Conservation (phyloP, 1,139 yeast species). For the Sugiyamaella novakii region DNA sequence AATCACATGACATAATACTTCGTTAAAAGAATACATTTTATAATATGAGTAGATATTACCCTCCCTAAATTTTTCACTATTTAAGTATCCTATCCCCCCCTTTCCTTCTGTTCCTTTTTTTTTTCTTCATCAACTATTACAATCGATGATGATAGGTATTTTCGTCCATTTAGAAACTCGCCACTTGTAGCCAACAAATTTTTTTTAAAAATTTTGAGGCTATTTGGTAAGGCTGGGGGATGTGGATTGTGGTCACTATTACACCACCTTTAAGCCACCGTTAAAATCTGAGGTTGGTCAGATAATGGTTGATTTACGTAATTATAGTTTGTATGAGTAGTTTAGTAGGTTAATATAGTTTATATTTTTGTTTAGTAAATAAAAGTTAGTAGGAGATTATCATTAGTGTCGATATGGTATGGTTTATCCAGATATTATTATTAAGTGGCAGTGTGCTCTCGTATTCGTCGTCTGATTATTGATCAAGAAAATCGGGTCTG, state of each 20-base stretch:
- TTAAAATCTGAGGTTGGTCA: constrained; percentile 27
- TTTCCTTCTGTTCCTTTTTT: constrained; percentile 24
- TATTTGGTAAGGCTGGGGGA: constrained; percentile 39
- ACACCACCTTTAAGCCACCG: constrained; percentile 43
- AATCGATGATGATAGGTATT: constrained; percentile 63
- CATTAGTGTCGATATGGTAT: too few species aligned
- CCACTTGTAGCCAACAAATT: constrained; percentile 45
- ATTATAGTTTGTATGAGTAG: too few species aligned
- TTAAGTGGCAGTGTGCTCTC: too few species aligned
- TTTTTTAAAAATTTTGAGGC: constrained; percentile 37
- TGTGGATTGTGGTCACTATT: constrained; percentile 46
- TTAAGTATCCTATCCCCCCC: background rate
- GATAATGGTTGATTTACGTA: constrained; percentile 12
- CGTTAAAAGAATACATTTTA: constrained; percentile 3
- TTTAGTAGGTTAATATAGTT: too few species aligned
- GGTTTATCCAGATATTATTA: too few species aligned
- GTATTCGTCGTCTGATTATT: too few species aligned
- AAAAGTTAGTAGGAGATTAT: too few species aligned
- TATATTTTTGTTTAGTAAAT: too few species aligned
- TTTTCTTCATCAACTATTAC: constrained; percentile 61
- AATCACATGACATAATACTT: background rate
- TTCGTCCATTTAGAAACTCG: constrained; percentile 47
- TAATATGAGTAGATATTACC: constrained; percentile 30
- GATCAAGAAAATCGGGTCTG: too few species aligned
- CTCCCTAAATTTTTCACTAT: constrained; percentile 10